Evolutionary conservation across 2,329 filamentous ascomycete genomes (phyloP).

Genomic region (Coniochaeta hoffmannii): DNA sequence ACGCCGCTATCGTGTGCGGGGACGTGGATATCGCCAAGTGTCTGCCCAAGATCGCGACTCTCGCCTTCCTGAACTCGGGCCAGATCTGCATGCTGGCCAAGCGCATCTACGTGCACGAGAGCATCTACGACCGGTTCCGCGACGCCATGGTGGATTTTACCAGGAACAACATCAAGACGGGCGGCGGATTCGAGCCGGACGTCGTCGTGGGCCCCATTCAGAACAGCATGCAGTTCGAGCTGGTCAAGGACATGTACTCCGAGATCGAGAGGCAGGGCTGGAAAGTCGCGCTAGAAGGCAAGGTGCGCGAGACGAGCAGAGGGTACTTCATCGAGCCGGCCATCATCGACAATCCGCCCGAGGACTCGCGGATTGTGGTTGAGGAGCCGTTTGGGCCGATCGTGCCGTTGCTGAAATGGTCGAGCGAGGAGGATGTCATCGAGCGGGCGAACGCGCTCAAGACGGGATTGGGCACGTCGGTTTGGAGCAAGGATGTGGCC

Average conservation of each 20-base stretch:
- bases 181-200: constrained; percentile 32
- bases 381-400: constrained; percentile 47
- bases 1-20: constrained; percentile 44
- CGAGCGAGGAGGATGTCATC: constrained; percentile 37
- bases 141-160: constrained; percentile 38
- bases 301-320: constrained; percentile 22
- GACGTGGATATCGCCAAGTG: constrained; percentile 39
- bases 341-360: constrained; percentile 54
- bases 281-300: constrained; percentile 35
- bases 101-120: constrained; percentile 46
- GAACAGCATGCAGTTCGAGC: constrained; percentile 49
- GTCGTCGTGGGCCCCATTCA: constrained; percentile 46
- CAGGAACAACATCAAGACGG: constrained; percentile 32
- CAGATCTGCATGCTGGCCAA: constrained; percentile 48
- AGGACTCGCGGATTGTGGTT: constrained; percentile 45
- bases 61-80: constrained; percentile 50
- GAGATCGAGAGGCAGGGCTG: constrained; percentile 39
- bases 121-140: constrained; percentile 41
- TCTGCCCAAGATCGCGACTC: constrained; percentile 33
- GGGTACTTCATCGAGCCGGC: constrained; percentile 52
- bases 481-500: constrained; percentile 42
- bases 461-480: constrained; percentile 44
- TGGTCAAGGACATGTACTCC: constrained; percentile 42
- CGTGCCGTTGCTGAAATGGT: constrained; percentile 36
- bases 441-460: constrained; percentile 38